phyloP scores from a whole-genome alignment of 768 basidiomycete species.

The Podaxis sp. region DNA sequence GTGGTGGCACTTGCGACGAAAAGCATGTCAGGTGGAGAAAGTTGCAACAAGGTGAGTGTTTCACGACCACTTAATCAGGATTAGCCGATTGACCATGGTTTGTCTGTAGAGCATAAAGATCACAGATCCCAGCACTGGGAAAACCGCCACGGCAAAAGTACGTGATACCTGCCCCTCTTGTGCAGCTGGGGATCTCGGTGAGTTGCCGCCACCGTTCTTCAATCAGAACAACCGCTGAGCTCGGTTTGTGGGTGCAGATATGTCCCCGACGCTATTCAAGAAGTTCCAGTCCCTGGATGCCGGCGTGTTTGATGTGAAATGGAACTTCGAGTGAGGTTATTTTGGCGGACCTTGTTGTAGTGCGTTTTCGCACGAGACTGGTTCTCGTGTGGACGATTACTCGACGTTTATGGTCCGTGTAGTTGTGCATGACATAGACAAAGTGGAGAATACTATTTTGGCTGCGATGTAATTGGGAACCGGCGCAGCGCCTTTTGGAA shows the following conservation, averaged over 20 bases:
- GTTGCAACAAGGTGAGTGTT: background rate
- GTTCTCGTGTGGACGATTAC: background rate
- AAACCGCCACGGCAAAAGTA: background rate
- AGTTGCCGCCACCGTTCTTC: background rate
- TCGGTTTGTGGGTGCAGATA: constrained; percentile 4
- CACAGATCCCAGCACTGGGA: background rate
- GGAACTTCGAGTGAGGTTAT: background rate
- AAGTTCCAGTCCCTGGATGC: constrained; percentile 1
- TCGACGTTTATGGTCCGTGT: background rate
- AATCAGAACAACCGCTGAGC: background rate
- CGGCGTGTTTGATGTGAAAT: background rate
- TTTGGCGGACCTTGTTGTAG: background rate
- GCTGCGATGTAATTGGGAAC: too few species aligned
- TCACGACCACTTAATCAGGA: background rate
- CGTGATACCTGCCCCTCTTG: constrained; percentile 5
- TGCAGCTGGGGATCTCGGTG: background rate
- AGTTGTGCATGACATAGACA: too few species aligned
- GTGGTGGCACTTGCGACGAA: constrained; percentile 1
- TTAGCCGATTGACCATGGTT: background rate
- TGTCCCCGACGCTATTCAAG: constrained; percentile 1
- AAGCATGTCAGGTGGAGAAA: background rate
- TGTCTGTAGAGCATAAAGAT: background rate
- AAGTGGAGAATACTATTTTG: too few species aligned
- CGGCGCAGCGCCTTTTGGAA: too few species aligned
- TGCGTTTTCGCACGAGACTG: background rate